These are phyloP conservation scores for Umbelopsis sp. DNA, from an alignment of 371 early-diverging fungal species.

Conservation along the genomic window DNA sequence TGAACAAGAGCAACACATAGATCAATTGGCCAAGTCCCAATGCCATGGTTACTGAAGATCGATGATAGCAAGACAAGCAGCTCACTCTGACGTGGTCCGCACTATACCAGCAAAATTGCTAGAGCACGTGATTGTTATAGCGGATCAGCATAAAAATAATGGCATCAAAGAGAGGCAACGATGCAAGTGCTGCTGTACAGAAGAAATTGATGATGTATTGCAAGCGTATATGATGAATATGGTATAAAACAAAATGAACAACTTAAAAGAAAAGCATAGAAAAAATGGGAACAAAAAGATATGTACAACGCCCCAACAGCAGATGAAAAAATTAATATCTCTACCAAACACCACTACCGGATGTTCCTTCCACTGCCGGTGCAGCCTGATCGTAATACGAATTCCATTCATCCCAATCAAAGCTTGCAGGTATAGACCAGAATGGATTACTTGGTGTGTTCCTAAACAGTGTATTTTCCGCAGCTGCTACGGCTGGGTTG, in stretches of 20 bases:
- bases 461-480: constrained; percentile 31
- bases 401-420: constrained; percentile 52
- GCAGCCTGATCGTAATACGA: constrained; percentile 1
- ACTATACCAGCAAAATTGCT: no score
- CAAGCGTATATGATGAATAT: neutral
- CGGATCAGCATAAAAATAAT: no score
- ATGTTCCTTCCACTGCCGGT: neutral
- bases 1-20: constrained; percentile 77
- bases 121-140: no score
- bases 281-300: neutral
- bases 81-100: no score
- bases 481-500: constrained; percentile 18
- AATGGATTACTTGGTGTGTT: constrained; percentile 52
- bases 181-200: no score
- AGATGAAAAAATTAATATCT: neutral
- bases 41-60: constrained; percentile 38
- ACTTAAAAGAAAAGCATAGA: no score
- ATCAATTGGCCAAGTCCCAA: constrained; percentile 78
- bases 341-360: neutral
- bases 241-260: no score
- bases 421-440: constrained; percentile 45
- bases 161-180: no score
- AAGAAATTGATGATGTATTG: neutral
- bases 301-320: neutral
- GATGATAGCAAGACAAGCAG: neutral